These are phyloP conservation scores for Diplodia mutila DNA, from an alignment of 2,329 filamentous ascomycete genomes.

Conservation along the genomic window DNA sequence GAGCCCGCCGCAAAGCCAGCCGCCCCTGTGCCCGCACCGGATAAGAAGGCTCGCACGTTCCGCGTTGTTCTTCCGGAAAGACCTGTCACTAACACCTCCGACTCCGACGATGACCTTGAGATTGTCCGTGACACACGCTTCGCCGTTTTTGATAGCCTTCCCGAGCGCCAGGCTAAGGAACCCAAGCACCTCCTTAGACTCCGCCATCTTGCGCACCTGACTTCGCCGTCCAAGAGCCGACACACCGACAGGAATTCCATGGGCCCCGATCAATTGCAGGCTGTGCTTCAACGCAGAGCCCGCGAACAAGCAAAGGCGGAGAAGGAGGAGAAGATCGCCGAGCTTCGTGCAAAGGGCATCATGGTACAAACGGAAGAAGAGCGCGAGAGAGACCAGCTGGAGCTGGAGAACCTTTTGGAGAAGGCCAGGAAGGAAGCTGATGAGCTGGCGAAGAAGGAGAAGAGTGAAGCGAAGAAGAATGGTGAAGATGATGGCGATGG, in stretches of 20 bases:
- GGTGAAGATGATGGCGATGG: constrained; percentile 48
- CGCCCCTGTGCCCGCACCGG: background rate
- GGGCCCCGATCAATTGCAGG: constrained; percentile 70
- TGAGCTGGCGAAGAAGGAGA: constrained; percentile 77
- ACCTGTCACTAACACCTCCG: background rate
- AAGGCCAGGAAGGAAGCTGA: constrained; percentile 80
- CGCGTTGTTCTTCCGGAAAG: constrained; percentile 10
- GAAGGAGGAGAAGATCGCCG: constrained; percentile 74
- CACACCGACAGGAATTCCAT: constrained; percentile 58
- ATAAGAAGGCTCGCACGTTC: constrained; percentile 2
- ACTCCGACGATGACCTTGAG: constrained; percentile 67
- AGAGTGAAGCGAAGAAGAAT: constrained; percentile 70
- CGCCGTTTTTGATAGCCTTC: constrained; percentile 69
- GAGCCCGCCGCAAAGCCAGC: background rate
- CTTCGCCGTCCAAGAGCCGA: constrained; percentile 61
- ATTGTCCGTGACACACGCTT: constrained; percentile 54
- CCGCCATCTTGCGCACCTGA: constrained; percentile 74
- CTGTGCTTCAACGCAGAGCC: constrained; percentile 69
- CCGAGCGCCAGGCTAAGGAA: constrained; percentile 65
- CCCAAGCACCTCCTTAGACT: constrained; percentile 67
- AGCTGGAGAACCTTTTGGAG: constrained; percentile 86
- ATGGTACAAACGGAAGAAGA: constrained; percentile 85
- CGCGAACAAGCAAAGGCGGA: constrained; percentile 79
- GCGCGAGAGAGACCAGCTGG: constrained; percentile 76
- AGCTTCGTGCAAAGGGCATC: constrained; percentile 78